A percentile compares a stretch with the other conserved stretches of the same genome.
phyloP scores from a whole-genome alignment of 2,329 filamentous ascomycete genomes.

The Cordyceps cicadae region DNA sequence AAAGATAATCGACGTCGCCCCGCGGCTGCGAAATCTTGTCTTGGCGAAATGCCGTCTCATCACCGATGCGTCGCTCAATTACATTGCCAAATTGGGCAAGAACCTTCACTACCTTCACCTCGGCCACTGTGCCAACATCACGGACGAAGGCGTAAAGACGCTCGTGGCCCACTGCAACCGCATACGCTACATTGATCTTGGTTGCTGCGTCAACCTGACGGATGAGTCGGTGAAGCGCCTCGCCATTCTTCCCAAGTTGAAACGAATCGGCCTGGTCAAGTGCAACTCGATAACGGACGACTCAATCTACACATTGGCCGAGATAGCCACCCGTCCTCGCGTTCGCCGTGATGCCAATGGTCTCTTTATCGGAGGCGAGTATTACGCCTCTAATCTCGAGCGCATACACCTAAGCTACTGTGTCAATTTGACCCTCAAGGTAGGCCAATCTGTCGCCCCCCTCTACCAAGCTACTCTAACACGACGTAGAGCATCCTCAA shows the following conservation, averaged over 20 bases:
- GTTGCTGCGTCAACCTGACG: slow-evolving; percentile 86
- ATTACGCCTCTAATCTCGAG: slow-evolving; percentile 63
- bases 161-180: slow-evolving; percentile 82
- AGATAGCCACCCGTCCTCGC: slow-evolving; percentile 50
- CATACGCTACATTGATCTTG: slow-evolving; percentile 93
- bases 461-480: slow-evolving; percentile 2
- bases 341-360: slow-evolving; percentile 41
- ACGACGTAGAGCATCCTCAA: slow-evolving; percentile 69
- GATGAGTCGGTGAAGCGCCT: slow-evolving; percentile 79
- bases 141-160: slow-evolving; percentile 76
- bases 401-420: slow-evolving; percentile 96
- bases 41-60: slow-evolving; percentile 90
- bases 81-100: slow-evolving; percentile 84
- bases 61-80: slow-evolving; percentile 78
- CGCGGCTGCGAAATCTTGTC: slow-evolving; percentile 83
- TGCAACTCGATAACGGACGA: slow-evolving; percentile 83
- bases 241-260: slow-evolving; percentile 81
- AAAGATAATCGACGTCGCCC: slow-evolving; percentile 78
- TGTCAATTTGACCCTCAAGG: slow-evolving; percentile 70
- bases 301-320: slow-evolving; percentile 77
- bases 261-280: slow-evolving; percentile 91
- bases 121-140: slow-evolving; percentile 86
- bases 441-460: slow-evolving; percentile 38
- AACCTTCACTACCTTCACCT: slow-evolving; percentile 96
- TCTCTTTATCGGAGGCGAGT: slow-evolving; percentile 41